Base-by-base conservation (phyloP, 345 rosid genomes). In the Bretschneidera sinensis region DNA sequence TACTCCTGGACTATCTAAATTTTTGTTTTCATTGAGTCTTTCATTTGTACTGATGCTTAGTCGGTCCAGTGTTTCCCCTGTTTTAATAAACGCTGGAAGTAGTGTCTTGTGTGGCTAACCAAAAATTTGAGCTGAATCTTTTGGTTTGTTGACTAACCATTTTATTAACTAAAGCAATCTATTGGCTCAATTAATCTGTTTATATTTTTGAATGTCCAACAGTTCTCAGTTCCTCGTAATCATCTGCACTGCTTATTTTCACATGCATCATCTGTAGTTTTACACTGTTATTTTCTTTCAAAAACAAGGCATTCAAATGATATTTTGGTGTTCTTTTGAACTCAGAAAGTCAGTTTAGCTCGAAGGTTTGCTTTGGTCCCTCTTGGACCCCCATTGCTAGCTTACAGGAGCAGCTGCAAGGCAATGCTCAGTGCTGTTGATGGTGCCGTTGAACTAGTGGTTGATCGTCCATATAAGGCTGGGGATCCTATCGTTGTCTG, bases 321-420 rank as follows among this genome's bases (percentile, higher is more conserved):
- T 64, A 0, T 58, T n/a, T 24, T 45, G 52, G 22, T 56, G 55
- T 68, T 22, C 51, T 47, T 71, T 49, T 73, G 51, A 74, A 22
- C 69, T 70, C 94, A 92, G 98, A 92, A 87, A 78, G 98, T 92
- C 49, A 81, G 94, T 69, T 81, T 92, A 77, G 97, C 97, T 63
- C 81, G 98, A 56, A 87, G 98, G 71, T 92, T 92, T 81, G 98
- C 98, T 49, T 74, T 92, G 78, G 98, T 87, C 62, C 98, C 98
- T 66, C 94, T 92, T 80, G 98, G 98, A 49, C 98, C 98, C 55
- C 98, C 98, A 60, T 72, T 92, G 78, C 81, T 92, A 62, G 85
- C 97, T 21, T 92, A 92, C 76, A 71, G 86, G 64, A 89, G 96
- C 85, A 89, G 84, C 67, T 92, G 91, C 79, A 89, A 84, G 79